Evolutionary conservation across 2,329 filamentous ascomycete genomes (phyloP).

Genomic region (Byssothecium circinans): DNA sequence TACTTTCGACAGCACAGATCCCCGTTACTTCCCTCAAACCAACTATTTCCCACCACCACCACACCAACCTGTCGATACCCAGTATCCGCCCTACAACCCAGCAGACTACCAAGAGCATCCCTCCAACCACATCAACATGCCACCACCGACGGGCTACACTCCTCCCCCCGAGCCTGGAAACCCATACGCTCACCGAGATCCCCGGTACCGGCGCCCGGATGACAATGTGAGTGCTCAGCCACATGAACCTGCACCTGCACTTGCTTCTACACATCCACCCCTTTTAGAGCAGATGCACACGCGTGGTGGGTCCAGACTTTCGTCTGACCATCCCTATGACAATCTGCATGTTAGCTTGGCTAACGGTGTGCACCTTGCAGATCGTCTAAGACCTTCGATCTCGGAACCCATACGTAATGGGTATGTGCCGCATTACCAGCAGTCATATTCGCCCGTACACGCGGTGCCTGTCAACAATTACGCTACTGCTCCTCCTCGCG

Average conservation of each 20-base stretch:
- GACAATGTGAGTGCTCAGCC: slow-evolving; percentile 55
- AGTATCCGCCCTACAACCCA: slow-evolving; percentile 44
- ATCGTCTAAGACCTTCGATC: slow-evolving; percentile 24
- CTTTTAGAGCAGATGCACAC: slow-evolving; percentile 34
- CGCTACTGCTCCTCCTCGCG: neutral
- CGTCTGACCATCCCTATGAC: slow-evolving; percentile 20
- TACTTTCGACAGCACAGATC: slow-evolving; percentile 30
- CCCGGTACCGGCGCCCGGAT: slow-evolving; percentile 43
- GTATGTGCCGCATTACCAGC: neutral
- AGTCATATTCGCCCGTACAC: neutral
- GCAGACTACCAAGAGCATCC: slow-evolving; percentile 44
- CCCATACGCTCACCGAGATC: slow-evolving; percentile 26
- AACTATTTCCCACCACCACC: slow-evolving; percentile 55
- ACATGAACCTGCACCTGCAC: slow-evolving; percentile 9
- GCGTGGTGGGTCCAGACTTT: slow-evolving; percentile 40
- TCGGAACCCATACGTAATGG: neutral
- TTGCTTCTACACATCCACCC: slow-evolving; percentile 3
- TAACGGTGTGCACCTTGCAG: slow-evolving; percentile 19
- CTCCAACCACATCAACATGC: slow-evolving; percentile 23
- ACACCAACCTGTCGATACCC: slow-evolving; percentile 30
- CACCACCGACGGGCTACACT: slow-evolving; percentile 33
- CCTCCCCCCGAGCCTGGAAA: slow-evolving; percentile 34
- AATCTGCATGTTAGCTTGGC: slow-evolving; percentile 9
- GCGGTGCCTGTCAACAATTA: neutral
- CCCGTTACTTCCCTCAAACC: slow-evolving; percentile 49